Conservation (phyloP, 1,284 basidiomycete species). For the Lentinula novae-zelandiae region DNA sequence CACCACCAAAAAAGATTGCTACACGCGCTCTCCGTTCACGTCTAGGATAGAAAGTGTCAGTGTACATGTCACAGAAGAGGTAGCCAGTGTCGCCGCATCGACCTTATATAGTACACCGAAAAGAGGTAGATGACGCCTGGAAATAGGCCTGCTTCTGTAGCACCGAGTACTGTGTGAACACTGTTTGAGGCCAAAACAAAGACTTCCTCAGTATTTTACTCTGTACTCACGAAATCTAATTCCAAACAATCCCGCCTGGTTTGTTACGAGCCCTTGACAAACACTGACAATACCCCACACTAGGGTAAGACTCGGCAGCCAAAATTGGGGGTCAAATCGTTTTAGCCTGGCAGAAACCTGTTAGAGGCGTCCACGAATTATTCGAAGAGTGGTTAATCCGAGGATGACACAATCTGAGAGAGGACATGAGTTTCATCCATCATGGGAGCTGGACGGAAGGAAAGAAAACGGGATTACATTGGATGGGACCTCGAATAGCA, state of each 20-base stretch:
- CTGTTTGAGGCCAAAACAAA: background rate
- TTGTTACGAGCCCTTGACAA: constrained; percentile 54
- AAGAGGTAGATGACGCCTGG: constrained; percentile 62
- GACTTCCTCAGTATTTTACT: background rate
- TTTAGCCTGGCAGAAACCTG: constrained; percentile 33
- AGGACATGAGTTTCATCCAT: constrained; percentile 34
- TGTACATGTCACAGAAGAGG: background rate
- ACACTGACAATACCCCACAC: constrained; percentile 60
- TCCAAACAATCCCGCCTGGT: constrained; percentile 52
- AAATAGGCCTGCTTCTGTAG: constrained; percentile 55
- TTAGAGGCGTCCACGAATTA: background rate
- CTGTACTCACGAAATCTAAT: constrained; percentile 44
- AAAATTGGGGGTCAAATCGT: constrained; percentile 51
- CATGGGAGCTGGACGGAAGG: constrained; percentile 14
- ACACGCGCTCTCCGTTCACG: constrained; percentile 59
- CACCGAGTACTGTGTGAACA: constrained; percentile 40
- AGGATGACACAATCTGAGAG: constrained; percentile 3
- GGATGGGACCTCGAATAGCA: constrained; percentile 65
- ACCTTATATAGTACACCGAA: constrained; percentile 57
- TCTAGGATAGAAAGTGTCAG: constrained; percentile 22
- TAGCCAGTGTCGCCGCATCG: constrained; percentile 5
- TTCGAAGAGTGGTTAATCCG: background rate
- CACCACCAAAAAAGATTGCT: constrained; percentile 57
- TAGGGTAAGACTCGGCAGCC: constrained; percentile 58
- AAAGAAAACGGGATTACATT: constrained; percentile 45